Base-by-base conservation (phyloP, 495 filamentous ascomycete genomes). In the Xylaria palmicola region DNA sequence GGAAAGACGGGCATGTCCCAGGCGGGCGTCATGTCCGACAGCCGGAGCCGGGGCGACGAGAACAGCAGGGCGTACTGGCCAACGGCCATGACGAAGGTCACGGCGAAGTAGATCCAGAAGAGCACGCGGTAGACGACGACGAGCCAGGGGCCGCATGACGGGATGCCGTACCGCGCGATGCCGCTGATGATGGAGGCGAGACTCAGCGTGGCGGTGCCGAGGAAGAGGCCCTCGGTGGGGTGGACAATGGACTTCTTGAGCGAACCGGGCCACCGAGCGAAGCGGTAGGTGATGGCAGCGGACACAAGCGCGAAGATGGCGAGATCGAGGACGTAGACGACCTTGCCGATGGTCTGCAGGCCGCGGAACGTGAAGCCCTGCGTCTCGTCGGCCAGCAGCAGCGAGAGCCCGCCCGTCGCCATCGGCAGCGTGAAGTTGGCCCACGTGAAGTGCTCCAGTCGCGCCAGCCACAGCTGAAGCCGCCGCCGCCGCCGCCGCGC, bases 361-460 rank as follows among this genome's bases (percentile, higher is more conserved):
- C 86, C 86, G 0, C 54, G 60, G 34, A 71, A 71, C 3, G 64
- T 60, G 74, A 89, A 88, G 12, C 74, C 72, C 63, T 86, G 78
- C 1, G 86, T 88, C 19, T 82, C 78, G 53, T 75, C 76, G 47
- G 76, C 79, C 29, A 91, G 74, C 34, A 88, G 70, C 17, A 90
- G 76, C 22, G 88, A 83, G 10, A 90, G 71, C 9, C 86, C 87
- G 10, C 85, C 85, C 1, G 84, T 86, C 37, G 85, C 83, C 86
- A 90, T 89, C 17, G 68, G 68, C 64, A 86, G 68, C 10, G 85
- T 88, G 69, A 86, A 91, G 81, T 86, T 89, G 24, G 86, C 86
- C 83, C 85, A 89, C n/a, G 87, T 90, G 66, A 89, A 88, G 64
- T 89, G 87, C 55, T 82, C 76, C 4, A 89, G 72, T 5, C 87